Evolutionary conservation across 257 asterid genomes (phyloP).

Genomic region (Galeopsis tetrahit): DNA sequence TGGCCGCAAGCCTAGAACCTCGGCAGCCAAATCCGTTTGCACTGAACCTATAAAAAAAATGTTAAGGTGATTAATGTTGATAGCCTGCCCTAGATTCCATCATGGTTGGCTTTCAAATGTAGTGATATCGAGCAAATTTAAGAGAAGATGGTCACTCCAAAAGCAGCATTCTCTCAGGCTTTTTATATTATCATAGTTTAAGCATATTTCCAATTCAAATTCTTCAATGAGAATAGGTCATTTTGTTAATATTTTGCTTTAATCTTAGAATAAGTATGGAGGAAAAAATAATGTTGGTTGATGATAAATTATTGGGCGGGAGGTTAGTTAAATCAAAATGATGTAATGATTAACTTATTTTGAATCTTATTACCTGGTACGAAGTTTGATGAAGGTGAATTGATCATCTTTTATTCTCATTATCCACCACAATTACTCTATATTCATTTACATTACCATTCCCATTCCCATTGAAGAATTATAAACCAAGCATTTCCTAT

Average conservation of each 20-base stretch:
- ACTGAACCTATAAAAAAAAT: slow-evolving; percentile 62
- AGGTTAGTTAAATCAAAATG: too few relatives aligned
- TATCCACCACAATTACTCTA: too few relatives aligned
- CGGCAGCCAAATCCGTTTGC: slow-evolving; percentile 73
- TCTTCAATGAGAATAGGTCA: too few relatives aligned
- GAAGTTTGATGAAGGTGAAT: too few relatives aligned
- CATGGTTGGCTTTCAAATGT: neutral
- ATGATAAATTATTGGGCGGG: too few relatives aligned
- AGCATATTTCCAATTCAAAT: neutral
- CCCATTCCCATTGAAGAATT: neutral
- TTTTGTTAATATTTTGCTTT: too few relatives aligned
- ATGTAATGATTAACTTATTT: too few relatives aligned
- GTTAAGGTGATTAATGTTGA: slow-evolving; percentile 6
- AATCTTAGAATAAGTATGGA: too few relatives aligned
- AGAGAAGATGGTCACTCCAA: slow-evolving; percentile 11
- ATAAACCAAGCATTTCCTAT: neutral
- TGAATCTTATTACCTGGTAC: too few relatives aligned
- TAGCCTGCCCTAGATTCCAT: neutral
- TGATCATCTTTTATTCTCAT: too few relatives aligned
- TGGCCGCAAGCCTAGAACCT: slow-evolving; percentile 74
- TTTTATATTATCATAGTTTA: neutral
- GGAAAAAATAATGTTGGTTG: too few relatives aligned
- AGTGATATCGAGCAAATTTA: neutral
- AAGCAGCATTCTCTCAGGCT: neutral
- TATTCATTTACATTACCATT: too few relatives aligned